These are phyloP conservation scores for Schizopora paradoxa DNA, from an alignment of 1,284 basidiomycete genomes.

Conservation along the genomic window DNA sequence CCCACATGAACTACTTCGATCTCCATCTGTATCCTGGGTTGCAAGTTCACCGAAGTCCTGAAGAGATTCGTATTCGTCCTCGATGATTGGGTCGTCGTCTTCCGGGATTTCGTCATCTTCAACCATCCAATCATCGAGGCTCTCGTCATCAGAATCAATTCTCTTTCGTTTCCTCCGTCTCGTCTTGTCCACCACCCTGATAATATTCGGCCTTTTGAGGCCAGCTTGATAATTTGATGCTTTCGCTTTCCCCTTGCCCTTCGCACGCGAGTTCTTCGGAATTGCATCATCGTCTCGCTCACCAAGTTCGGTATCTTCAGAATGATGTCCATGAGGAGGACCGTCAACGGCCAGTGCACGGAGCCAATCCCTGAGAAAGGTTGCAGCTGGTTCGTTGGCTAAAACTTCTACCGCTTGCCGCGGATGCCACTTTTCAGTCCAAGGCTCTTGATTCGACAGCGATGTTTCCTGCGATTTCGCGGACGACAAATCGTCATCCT, in stretches of 20 bases:
- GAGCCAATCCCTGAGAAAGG: constrained; percentile 83
- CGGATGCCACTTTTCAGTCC: constrained; percentile 80
- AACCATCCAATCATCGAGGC: constrained; percentile 27
- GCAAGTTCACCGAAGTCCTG: constrained; percentile 8
- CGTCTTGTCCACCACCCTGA: constrained; percentile 21
- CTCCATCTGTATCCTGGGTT: not conserved
- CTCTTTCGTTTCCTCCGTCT: constrained; percentile 21
- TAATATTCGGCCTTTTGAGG: constrained; percentile 21
- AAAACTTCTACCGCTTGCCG: constrained; percentile 69
- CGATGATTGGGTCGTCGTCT: constrained; percentile 27
- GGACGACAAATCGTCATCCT: constrained; percentile 22
- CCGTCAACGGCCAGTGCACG: constrained; percentile 56
- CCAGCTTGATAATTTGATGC: constrained; percentile 8
- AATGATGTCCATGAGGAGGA: constrained; percentile 6
- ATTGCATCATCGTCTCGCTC: constrained; percentile 12
- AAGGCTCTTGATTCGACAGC: constrained; percentile 41
- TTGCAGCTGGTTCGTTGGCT: constrained; percentile 72
- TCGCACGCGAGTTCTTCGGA: constrained; percentile 4
- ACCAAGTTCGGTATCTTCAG: constrained; percentile 13
- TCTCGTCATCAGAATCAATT: constrained; percentile 22
- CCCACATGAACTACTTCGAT: too few relatives aligned
- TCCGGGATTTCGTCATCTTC: constrained; percentile 24
- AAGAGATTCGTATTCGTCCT: constrained; percentile 10
- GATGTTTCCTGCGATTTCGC: constrained; percentile 16
- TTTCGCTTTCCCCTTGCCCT: constrained; percentile 22